Conservation (phyloP, 2,329 filamentous ascomycete genomes). For the Trichophyton equinum region DNA sequence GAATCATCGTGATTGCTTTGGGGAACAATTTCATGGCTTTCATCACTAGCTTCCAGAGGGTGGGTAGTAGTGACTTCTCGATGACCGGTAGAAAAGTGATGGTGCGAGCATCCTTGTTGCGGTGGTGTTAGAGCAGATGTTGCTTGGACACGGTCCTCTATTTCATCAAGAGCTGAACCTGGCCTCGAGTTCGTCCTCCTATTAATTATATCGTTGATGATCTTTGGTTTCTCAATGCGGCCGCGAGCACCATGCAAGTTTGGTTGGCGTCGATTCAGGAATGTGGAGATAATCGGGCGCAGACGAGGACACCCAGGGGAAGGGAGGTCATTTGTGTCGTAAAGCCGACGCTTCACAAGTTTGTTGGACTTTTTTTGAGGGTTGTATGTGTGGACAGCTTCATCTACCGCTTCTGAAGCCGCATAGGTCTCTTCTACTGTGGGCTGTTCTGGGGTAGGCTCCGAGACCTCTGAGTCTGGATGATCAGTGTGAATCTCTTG, state of each 20-base stretch:
- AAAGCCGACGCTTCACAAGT: slow-evolving; percentile 3
- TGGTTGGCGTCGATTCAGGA: slow-evolving; percentile 7
- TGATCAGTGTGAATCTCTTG: neutral
- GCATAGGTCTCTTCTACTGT: neutral
- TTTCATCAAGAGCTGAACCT: neutral
- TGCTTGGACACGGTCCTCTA: neutral
- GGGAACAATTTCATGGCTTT: neutral
- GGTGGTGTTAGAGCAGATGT: neutral
- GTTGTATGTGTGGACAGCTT: neutral
- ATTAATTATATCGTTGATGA: slow-evolving; percentile 6
- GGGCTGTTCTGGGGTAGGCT: neutral
- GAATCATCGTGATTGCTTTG: neutral
- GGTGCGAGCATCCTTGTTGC: neutral
- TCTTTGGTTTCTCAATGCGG: slow-evolving; percentile 11
- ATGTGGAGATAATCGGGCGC: neutral
- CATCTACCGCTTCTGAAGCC: neutral
- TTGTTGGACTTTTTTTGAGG: neutral
- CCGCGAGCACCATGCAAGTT: slow-evolving; percentile 7
- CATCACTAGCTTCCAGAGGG: neutral
- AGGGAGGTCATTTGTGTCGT: neutral
- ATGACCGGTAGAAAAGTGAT: neutral
- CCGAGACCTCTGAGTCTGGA: neutral
- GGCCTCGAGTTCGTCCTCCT: neutral
- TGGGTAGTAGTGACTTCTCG: neutral
- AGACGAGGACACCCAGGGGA: neutral